Evolutionary conservation across 2,329 filamentous ascomycete genomes (phyloP).

Genomic region (Nemania sp.): DNA sequence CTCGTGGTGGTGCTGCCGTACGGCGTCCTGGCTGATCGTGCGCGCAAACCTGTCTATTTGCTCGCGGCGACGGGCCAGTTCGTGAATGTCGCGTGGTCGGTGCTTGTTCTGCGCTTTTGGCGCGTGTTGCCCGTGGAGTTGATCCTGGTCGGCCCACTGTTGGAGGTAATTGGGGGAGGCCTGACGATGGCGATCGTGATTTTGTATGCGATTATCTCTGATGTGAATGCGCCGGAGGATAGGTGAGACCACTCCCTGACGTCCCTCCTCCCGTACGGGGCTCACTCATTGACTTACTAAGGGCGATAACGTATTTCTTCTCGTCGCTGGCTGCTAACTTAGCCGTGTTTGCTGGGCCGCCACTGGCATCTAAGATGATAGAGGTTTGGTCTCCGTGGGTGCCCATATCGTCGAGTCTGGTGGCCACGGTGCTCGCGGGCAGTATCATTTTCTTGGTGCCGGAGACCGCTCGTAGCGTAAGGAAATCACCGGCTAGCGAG

Average conservation of each 20-base stretch:
- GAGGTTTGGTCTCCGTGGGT: conserved; percentile 36
- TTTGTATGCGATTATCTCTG: conserved; percentile 17
- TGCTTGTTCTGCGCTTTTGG: conserved; percentile 11
- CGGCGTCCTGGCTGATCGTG: conserved; percentile 39
- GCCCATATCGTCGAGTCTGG: conserved; percentile 27
- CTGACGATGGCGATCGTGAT: conserved; percentile 19
- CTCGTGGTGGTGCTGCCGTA: conserved; percentile 36
- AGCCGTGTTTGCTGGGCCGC: conserved; percentile 34
- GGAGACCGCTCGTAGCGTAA: conserved; percentile 30
- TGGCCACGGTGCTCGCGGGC: conserved; percentile 27
- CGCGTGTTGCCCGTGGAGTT: neutral
- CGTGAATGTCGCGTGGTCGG: conserved; percentile 12
- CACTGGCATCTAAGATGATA: conserved; percentile 31
- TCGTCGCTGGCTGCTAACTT: conserved; percentile 36
- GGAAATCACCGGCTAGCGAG: neutral
- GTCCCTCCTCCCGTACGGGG: neutral
- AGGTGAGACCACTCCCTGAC: conserved; percentile 18
- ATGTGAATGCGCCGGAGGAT: conserved; percentile 25
- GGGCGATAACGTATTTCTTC: conserved; percentile 39
- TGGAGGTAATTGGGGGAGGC: conserved; percentile 17
- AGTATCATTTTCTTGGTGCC: conserved; percentile 36
- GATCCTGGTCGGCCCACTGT: neutral
- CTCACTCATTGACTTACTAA: neutral
- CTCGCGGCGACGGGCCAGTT: conserved; percentile 14
- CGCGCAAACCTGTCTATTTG: conserved; percentile 35